These are phyloP conservation scores for Clonostachys rosea DNA, from an alignment of 2,329 filamentous ascomycete genomes.

Conservation along the genomic window DNA sequence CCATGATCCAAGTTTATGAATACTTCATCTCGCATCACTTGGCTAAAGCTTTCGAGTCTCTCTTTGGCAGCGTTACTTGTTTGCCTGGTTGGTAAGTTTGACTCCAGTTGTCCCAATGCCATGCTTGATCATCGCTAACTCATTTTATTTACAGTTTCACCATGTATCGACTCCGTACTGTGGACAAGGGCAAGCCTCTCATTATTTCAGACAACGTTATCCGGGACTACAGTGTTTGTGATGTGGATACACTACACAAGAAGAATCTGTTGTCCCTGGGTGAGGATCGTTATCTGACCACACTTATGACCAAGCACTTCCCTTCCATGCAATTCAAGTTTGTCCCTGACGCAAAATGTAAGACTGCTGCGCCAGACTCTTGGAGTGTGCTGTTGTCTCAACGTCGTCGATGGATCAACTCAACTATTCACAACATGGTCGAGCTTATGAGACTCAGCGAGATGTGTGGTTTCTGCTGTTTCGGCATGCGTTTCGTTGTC, in stretches of 20 bases:
- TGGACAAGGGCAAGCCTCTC: conserved; percentile 88
- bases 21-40: conserved; percentile 99
- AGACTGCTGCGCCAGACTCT: conserved; percentile 88
- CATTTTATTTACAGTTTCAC: conserved; percentile 65
- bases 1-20: conserved; percentile 99
- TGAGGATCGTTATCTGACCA: conserved; percentile 96
- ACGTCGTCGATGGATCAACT: conserved; percentile 98
- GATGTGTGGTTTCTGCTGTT: conserved; percentile 97
- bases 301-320: conserved; percentile 97
- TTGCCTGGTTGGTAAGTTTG: conserved; percentile 90
- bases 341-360: conserved; percentile 85
- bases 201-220: conserved; percentile 91
- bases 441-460: conserved; percentile 89
- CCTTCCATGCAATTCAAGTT: conserved; percentile 96
- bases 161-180: conserved; percentile 95
- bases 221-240: conserved; percentile 79
- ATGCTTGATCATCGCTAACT: conserved; percentile 23
- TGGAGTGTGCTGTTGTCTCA: conserved; percentile 97
- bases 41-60: conserved; percentile 93
- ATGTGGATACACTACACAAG: conserved; percentile 92
- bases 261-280: conserved; percentile 93
- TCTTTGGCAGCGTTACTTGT: conserved; percentile 98
- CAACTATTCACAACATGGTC: conserved; percentile 91
- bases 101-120: not conserved
- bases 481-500: conserved; percentile 96